Conservation (phyloP, 345 rosid species). For the Salix purpurea region DNA sequence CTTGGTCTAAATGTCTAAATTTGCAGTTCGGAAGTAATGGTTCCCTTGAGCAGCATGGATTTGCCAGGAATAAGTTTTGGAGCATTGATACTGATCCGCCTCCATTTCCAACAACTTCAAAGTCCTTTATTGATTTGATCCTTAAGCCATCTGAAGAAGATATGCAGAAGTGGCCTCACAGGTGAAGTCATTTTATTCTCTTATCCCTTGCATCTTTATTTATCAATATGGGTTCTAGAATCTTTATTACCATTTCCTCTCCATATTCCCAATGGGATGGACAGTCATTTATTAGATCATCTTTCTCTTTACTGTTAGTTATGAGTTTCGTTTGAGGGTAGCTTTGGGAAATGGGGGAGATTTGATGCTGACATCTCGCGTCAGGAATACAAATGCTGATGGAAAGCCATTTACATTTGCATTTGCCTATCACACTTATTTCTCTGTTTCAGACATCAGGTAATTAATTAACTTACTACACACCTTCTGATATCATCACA, state of each 20-base stretch:
- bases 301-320: constrained; percentile 38
- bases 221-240: neutral
- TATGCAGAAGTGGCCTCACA: constrained; percentile 77
- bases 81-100: constrained; percentile 68
- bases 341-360: constrained; percentile 79
- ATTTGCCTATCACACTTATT: constrained; percentile 92
- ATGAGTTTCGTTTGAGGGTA: constrained; percentile 84
- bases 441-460: constrained; percentile 96
- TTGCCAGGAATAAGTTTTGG: constrained; percentile 92
- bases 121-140: constrained; percentile 66
- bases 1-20: constrained; percentile 12
- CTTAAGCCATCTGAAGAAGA: constrained; percentile 81
- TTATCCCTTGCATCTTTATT: neutral
- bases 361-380: constrained; percentile 75
- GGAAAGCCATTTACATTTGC: constrained; percentile 87
- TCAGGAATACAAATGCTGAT: constrained; percentile 75
- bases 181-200: constrained; percentile 35
- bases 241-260: neutral
- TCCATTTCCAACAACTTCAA: constrained; percentile 55
- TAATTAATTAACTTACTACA: constrained; percentile 10
- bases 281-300: neutral
- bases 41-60: constrained; percentile 73
- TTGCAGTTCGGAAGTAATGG: constrained; percentile 75
- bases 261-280: neutral
- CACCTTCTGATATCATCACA: neutral